Conservation (phyloP, 2,329 filamentous ascomycete genomes). For the Plenodomus tracheiphilus region DNA sequence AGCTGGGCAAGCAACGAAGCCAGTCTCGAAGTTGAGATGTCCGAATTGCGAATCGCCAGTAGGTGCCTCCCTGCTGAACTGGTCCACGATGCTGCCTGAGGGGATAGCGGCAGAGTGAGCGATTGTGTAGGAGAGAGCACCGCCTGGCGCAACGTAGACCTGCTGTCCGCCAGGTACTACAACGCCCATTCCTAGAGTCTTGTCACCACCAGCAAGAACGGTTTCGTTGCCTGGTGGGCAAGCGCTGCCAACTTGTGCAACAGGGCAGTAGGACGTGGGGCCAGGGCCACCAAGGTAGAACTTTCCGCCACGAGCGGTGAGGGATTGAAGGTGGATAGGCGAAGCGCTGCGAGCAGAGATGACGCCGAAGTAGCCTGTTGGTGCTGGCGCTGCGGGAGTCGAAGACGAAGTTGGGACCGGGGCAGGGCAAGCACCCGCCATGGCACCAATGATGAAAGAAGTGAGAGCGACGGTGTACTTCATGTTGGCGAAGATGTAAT, state of each 20-base stretch:
- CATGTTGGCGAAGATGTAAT: slow-evolving; percentile 29
- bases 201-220: slow-evolving; percentile 46
- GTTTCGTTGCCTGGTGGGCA: slow-evolving; percentile 56
- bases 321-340: slow-evolving; percentile 52
- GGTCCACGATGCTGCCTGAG: slow-evolving; percentile 53
- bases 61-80: slow-evolving; percentile 49
- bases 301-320: slow-evolving; percentile 53
- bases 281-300: slow-evolving; percentile 55
- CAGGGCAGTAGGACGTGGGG: slow-evolving; percentile 56
- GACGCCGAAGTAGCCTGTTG: slow-evolving; percentile 46
- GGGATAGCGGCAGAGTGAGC: slow-evolving; percentile 60
- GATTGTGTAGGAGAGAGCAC: slow-evolving; percentile 59
- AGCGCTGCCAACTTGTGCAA: slow-evolving; percentile 31
- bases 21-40: slow-evolving; percentile 30
- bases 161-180: slow-evolving; percentile 66
- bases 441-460: slow-evolving; percentile 28
- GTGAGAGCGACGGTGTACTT: slow-evolving; percentile 38
- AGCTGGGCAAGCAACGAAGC: slow-evolving; percentile 41
- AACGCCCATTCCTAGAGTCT: slow-evolving; percentile 47
- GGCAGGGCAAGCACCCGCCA: slow-evolving; percentile 17
- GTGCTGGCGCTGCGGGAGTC: slow-evolving; percentile 2
- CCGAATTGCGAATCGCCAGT: slow-evolving; percentile 26
- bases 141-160: slow-evolving; percentile 60
- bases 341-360: slow-evolving; percentile 52
- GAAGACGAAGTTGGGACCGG: background rate